Evolutionary conservation across 1,139 yeast genomes (phyloP), one percentile per base, ranked within the genome.

Genomic region (Yamadazyma atmosphaerica): DNA sequence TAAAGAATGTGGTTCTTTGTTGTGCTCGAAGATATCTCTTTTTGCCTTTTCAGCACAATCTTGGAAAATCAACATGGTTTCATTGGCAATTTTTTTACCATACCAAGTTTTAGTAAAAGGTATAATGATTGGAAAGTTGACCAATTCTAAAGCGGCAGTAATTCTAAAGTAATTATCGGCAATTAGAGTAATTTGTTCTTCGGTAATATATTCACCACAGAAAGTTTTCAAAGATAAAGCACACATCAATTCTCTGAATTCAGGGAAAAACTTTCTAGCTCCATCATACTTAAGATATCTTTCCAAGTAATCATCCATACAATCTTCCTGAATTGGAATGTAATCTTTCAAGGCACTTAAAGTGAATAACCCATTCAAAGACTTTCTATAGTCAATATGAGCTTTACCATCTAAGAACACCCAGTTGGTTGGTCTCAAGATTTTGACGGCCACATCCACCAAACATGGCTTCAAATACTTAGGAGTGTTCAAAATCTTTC

Each of bases 31-130:
- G 58, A 92, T 85, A 57, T 82, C 82, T 43, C 74, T 74, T 63
- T 90, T 90, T 42, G 98, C 86, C 78, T 72, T 77, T 48, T 76
- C 89, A 28, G 98, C 95, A 68, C 98, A 90, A 25, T 66, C 67
- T 56, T 83, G 96, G 54, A 92, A 89, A 55, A 87, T 83, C 56
- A 80, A 82, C 97, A 92, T 90, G 27, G 96, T 88, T 70, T 83
- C 79, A 61, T 92, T 96, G 41, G 97, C 95, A 55, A 90, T 85
- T 60, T 77, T 81, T 71, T 86, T 85, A 51, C 98, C 98, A 65
- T 90, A 88, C 98, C 98, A 92, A 32, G 98, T 85, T 70, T 89
- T 92, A 47, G 98, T 89, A 73, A 77, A 92, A 23, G 98, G 98
- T 42, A 92, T 63, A 46, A 92, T 90, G 54, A 92, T 86, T 48